These are phyloP conservation scores for Holtermannia corniformis DNA, from an alignment of 768 basidiomycete genomes.

Conservation along the genomic window DNA sequence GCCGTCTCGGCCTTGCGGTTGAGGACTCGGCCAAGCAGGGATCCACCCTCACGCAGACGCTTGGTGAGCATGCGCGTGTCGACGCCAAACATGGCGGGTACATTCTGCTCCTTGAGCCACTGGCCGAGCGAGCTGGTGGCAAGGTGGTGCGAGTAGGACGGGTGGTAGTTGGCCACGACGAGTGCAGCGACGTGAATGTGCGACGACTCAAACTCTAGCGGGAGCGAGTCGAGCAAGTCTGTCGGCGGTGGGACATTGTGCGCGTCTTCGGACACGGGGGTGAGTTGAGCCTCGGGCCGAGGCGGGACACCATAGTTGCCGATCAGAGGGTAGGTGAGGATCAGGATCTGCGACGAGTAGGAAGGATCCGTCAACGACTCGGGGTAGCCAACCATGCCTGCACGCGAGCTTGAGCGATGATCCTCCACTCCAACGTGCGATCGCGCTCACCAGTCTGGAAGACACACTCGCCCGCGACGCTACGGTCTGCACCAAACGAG, in stretches of 20 bases:
- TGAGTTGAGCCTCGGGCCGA: slow-evolving; percentile 42
- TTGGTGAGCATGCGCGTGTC: slow-evolving; percentile 97
- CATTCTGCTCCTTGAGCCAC: slow-evolving; percentile 90
- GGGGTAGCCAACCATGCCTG: slow-evolving; percentile 99
- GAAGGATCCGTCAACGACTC: slow-evolving; percentile 98
- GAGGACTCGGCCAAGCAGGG: slow-evolving; percentile 77
- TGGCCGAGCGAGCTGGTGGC: slow-evolving; percentile 73
- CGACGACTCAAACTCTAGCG: slow-evolving; percentile 78
- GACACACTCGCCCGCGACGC: slow-evolving; percentile 93
- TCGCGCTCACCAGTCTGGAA: slow-evolving; percentile 96
- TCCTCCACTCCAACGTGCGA: background rate
- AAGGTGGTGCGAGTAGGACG: slow-evolving; percentile 80
- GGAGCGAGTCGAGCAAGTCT: slow-evolving; percentile 40
- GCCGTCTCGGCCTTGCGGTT: slow-evolving; percentile 49
- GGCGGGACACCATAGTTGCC: slow-evolving; percentile 96
- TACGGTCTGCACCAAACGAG: slow-evolving; percentile 90
- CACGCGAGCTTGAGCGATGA: slow-evolving; percentile 3
- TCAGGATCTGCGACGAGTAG: slow-evolving; percentile 94
- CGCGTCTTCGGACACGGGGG: slow-evolving; percentile 28
- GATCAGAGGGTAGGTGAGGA: slow-evolving; percentile 91
- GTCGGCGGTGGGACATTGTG: slow-evolving; percentile 39
- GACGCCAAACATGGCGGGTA: slow-evolving; percentile 90
- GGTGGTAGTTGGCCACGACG: slow-evolving; percentile 83
- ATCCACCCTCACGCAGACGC: slow-evolving; percentile 87
- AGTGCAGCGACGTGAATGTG: slow-evolving; percentile 88